Conservation (phyloP, 352 stramenopile species). For the Phytophthora sojae region DNA sequence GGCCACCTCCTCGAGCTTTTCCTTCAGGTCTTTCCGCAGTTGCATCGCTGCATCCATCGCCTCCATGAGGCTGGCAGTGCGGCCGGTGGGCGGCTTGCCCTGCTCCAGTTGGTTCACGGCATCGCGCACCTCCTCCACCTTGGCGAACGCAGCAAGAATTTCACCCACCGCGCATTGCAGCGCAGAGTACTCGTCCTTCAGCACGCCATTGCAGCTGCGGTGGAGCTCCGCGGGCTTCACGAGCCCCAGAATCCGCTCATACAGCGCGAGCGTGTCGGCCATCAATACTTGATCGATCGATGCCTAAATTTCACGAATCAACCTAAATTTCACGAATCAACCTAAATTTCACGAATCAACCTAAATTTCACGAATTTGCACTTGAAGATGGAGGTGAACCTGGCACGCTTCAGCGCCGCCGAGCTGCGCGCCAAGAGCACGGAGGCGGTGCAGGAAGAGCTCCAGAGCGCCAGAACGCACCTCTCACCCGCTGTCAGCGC, state of each 20-base stretch:
- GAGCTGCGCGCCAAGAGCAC: too few relatives aligned
- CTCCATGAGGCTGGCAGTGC: conserved; percentile 21
- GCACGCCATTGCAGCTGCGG: conserved; percentile 27
- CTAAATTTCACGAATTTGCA: too few relatives aligned
- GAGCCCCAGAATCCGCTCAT: conserved; percentile 35
- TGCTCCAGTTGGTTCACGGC: conserved; percentile 38
- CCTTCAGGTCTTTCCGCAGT: conserved; percentile 20
- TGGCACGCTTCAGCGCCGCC: too few relatives aligned
- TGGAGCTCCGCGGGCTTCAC: conserved; percentile 27
- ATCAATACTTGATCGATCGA: too few relatives aligned
- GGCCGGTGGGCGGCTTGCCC: conserved; percentile 16
- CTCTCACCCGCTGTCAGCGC: too few relatives aligned
- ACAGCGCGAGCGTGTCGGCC: conserved; percentile 23
- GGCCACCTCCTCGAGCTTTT: conserved; percentile 26
- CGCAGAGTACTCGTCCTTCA: conserved; percentile 18
- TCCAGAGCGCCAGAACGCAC: too few relatives aligned
- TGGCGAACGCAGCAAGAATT: conserved; percentile 11
- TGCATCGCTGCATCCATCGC: conserved; percentile 17
- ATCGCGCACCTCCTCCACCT: conserved; percentile 38
- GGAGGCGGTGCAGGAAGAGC: too few relatives aligned
- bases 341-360: too few relatives aligned
- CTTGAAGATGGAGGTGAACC: too few relatives aligned
- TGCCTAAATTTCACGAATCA: too few relatives aligned
- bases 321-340: too few relatives aligned
- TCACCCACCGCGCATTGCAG: conserved; percentile 13